phyloP scores from a whole-genome alignment of 2,329 filamentous ascomycete species.

The Sphaerulina musiva region DNA sequence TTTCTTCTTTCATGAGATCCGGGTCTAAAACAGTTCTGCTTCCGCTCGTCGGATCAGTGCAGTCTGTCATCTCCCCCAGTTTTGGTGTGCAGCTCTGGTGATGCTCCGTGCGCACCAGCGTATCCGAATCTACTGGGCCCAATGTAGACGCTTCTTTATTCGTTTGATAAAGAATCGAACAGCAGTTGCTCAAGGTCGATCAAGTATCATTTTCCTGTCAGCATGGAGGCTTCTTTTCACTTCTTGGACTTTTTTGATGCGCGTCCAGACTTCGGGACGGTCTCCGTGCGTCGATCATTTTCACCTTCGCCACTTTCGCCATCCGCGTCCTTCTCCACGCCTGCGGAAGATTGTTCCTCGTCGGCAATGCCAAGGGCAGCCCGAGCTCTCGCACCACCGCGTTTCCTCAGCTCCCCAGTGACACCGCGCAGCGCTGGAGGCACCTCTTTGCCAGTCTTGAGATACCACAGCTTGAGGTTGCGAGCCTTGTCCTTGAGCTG shows the following conservation, averaged over 20 bases:
- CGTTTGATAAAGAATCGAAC: too few relatives aligned
- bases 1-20: not conserved
- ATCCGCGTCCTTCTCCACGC: conserved; percentile 4
- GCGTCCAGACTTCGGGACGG: conserved; percentile 4
- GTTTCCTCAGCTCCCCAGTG: conserved; percentile 80
- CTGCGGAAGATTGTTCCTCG: conserved; percentile 8
- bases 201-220: not conserved
- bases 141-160: too few relatives aligned
- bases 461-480: conserved; percentile 83
- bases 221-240: not conserved
- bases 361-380: conserved; percentile 28
- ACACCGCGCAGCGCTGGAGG: conserved; percentile 82
- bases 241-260: conserved; percentile 15
- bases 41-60: too few relatives aligned
- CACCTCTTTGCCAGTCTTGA: conserved; percentile 87
- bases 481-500: conserved; percentile 88
- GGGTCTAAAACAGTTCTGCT: not conserved
- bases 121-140: too few relatives aligned
- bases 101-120: too few relatives aligned
- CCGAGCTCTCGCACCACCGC: conserved; percentile 33
- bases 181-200: too few relatives aligned
- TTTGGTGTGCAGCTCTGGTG: too few relatives aligned
- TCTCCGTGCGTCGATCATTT: conserved; percentile 1
- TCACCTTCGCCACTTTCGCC: conserved; percentile 12
- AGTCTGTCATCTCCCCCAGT: too few relatives aligned